Evolutionary conservation across 257 asterid species (phyloP).

Genomic region (Handroanthus guayacan): DNA sequence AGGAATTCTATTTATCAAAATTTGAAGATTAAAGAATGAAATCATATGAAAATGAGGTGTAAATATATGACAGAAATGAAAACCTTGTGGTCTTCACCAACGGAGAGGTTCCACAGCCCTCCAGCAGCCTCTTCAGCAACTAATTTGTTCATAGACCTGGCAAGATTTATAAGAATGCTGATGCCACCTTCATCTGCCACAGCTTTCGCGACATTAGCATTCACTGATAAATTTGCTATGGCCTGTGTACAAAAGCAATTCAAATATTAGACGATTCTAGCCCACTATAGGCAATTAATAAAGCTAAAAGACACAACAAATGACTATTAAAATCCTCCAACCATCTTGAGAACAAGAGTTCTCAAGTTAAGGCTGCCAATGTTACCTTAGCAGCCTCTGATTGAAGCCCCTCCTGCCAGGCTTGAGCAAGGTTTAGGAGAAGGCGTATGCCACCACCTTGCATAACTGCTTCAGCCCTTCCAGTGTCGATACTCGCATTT

Average conservation of each 20-base stretch:
- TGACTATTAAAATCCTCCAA: not conserved
- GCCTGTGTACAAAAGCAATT: conserved; percentile 53
- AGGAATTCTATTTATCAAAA: conserved; percentile 18
- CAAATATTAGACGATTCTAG: conserved; percentile 11
- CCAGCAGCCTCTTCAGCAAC: conserved; percentile 82
- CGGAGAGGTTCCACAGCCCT: conserved; percentile 78
- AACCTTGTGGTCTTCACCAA: conserved; percentile 79
- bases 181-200: conserved; percentile 84
- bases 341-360: not conserved
- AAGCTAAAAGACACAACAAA: conserved; percentile 15
- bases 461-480: conserved; percentile 83
- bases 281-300: conserved; percentile 1
- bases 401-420: conserved; percentile 88
- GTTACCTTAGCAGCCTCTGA: conserved; percentile 83
- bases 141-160: conserved; percentile 63
- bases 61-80: conserved; percentile 14
- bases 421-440: conserved; percentile 77
- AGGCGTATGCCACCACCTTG: conserved; percentile 68
- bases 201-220: conserved; percentile 74
- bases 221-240: conserved; percentile 65
- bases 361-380: not conserved
- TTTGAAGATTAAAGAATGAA: conserved; percentile 16
- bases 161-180: conserved; percentile 58
- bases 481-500: conserved; percentile 74
- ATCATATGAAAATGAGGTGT: not conserved